A percentile compares a stretch with the other conserved stretches of the same genome.
These are phyloP conservation scores for Tritrichomonas musculus DNA, from an alignment of 208 protist species.

Conservation along the genomic window DNA sequence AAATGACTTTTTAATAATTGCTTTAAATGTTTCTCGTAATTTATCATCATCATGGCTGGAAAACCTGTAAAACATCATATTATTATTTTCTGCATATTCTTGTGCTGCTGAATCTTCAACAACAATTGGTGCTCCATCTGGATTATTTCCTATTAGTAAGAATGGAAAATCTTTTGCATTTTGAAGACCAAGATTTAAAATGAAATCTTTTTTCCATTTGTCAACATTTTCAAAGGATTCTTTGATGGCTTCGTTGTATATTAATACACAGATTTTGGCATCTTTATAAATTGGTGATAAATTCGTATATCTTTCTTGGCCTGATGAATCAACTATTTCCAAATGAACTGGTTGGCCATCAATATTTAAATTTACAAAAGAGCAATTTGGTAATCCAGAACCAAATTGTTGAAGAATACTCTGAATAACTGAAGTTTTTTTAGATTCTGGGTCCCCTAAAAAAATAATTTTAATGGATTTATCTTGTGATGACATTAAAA, in stretches of 20 bases:
- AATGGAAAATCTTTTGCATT: conserved; percentile 50
- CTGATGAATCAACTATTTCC: conserved; percentile 39
- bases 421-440: too few relatives aligned
- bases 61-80: background rate
- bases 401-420: too few relatives aligned
- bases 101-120: background rate
- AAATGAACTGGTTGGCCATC: conserved; percentile 43
- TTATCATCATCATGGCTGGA: too few relatives aligned
- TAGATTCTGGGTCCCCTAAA: too few relatives aligned
- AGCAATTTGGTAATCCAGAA: too few relatives aligned
- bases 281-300: conserved; percentile 53
- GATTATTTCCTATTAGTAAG: conserved; percentile 54
- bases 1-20: too few relatives aligned
- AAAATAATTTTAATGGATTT: too few relatives aligned
- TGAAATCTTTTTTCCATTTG: conserved; percentile 51
- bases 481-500: too few relatives aligned
- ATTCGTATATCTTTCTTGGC: conserved; percentile 56
- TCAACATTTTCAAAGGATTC: conserved; percentile 50
- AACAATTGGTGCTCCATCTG: conserved; percentile 41
- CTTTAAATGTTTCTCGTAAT: too few relatives aligned
- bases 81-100: background rate
- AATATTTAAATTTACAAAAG: conserved; percentile 50
- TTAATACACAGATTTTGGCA: conserved; percentile 49
- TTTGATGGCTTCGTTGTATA: conserved; percentile 49
- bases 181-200: background rate